Conservation (phyloP, 805 yeast genomes). For the Candida taoyuanica region DNA sequence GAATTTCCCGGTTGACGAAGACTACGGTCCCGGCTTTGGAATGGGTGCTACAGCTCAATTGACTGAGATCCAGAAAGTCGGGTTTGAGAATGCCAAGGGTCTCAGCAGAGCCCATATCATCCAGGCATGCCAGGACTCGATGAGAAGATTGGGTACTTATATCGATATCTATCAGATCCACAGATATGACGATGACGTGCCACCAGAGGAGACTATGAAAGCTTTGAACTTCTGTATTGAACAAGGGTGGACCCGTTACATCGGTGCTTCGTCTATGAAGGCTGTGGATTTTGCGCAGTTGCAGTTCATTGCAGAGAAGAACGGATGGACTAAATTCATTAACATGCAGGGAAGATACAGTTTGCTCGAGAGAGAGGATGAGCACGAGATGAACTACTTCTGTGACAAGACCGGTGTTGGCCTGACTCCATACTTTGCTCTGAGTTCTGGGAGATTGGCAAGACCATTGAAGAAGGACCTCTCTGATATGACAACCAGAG, state of each 20-base stretch:
- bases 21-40: conserved; percentile 1
- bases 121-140: conserved; percentile 38
- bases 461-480: conserved; percentile 35
- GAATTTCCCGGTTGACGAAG: conserved; percentile 12
- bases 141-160: conserved; percentile 40
- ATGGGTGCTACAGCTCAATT: background rate
- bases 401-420: conserved; percentile 50
- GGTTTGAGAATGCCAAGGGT: conserved; percentile 32
- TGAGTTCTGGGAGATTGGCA: conserved; percentile 49
- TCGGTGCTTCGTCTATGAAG: conserved; percentile 61
- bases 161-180: conserved; percentile 51
- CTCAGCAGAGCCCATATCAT: conserved; percentile 43
- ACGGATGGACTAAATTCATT: conserved; percentile 54
- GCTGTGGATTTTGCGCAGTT: conserved; percentile 48
- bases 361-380: conserved; percentile 54
- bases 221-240: conserved; percentile 48
- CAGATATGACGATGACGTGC: conserved; percentile 40
- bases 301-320: conserved; percentile 50
- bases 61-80: background rate
- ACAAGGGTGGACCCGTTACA: conserved; percentile 45
- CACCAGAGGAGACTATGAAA: conserved; percentile 49
- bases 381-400: conserved; percentile 54
- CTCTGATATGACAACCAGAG: conserved; percentile 10
- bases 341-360: conserved; percentile 56
- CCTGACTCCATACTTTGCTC: conserved; percentile 57